Base-by-base conservation (phyloP, 108 stramenopile species). In the Cyclotella sp. region DNA sequence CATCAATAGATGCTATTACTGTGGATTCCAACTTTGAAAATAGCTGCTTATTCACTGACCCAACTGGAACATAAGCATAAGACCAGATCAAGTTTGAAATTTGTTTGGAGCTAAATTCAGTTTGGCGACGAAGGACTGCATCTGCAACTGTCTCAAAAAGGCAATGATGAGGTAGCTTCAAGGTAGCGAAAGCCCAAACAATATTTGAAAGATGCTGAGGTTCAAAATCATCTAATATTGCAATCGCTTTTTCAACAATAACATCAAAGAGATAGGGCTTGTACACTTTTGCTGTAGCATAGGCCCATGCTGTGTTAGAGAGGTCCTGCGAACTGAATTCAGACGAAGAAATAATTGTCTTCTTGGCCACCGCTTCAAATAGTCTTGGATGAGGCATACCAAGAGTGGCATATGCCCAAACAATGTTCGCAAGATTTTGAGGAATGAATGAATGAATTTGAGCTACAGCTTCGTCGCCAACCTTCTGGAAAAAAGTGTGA, bases 31-130 rank as follows among this genome's bases (percentile, higher is more conserved):
- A 42, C 16, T 29, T 11, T 27, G 67, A 57, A n/a, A 40, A 41
- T 7, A 57, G 40, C 8, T 24, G 9, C 3, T 4, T 0, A 70
- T 57, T 53, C 10, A 68, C 14, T 24, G 14, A 26, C 15, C 42
- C 70, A 9, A 71, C 43, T 0, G 54, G 39, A 54, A 26, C 26
- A 21, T 27, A 26, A 1, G 69, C 69, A 46, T 59, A 65, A 14
- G 64, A 40, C 76, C 76, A 77, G 24, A 77, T 19, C 41, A 70
- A 13, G 29, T 70, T 71, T n/a, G 59, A 15, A 13, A 70, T 45
- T 40, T 77, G 57, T 58, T 77, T 54, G 15, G 43, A n/a, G 10
- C 28, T 75, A 53, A 75, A 75, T 54, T 70, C 69, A 11, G 30
- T 39, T 26, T 21, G 21, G 21, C 30, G 30, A 9, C 30, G 27